Evolutionary conservation across 176 grass and related monocot genomes (phyloP), one percentile per base, ranked within the genome.

Genomic region (bread wheat (Triticum aestivum)): DNA sequence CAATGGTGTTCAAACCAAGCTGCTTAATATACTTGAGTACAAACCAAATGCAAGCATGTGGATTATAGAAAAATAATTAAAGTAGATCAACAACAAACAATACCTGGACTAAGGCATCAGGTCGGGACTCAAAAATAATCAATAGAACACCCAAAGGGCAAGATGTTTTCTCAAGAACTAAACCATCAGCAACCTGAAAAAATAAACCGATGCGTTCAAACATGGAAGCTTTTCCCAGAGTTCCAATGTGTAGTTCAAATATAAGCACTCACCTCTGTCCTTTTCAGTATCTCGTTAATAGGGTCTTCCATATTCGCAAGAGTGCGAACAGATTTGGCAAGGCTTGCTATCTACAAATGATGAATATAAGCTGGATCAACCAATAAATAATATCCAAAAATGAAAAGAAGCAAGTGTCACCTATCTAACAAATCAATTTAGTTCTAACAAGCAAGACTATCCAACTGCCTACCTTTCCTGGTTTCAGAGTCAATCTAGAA

Each of bases 41-140:
- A 77, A 42, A 73, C 1, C 21, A 56, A 66, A 33, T 17, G 82
- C 6, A 51, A 72, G 18, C 20, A 84, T 49, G 13, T 34, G 37
- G 54, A n/a, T 33, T 67, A 20, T 23, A 45, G 4, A 39, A 14
- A 54, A 61, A 3, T 62, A 69, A 80, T 9, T 17, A 2, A 20
- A 59, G 2, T 65, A 26, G 76, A 67, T 33, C 45, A 56, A 44
- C 14, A 85, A 70, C 21, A 76, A 5, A 86, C 73, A 38, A 24
- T 89, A 99, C 97, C 97, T 99, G 97, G 34, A 99, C 94, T 73
- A 99, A 94, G 24, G 97, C 97, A 87, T 99, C 97, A 87, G 97
- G 97, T 34, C 97, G 89, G 0, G 97, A 99, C 82, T 99, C 97
- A 67, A 99, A 99, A 78, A 99, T 80, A 81, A 99, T 96, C 45